Conservation (phyloP, 208 protist genomes). For the Paratrypanosoma confusum region DNA sequence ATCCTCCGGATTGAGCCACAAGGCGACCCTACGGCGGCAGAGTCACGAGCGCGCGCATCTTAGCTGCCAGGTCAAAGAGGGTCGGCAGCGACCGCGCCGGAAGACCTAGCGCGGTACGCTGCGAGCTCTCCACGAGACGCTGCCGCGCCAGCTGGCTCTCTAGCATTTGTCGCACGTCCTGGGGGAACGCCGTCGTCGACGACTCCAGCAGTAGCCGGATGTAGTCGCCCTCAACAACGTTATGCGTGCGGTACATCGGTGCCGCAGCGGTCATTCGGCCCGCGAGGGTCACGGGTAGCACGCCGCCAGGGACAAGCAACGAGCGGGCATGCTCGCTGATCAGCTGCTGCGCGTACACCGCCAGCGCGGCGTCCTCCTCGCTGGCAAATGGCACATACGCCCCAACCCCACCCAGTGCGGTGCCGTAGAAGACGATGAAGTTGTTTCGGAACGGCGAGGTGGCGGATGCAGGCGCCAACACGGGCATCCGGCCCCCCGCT, state of each 20-base stretch:
- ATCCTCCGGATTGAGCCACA: no score
- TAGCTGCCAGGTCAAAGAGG: slow-evolving; percentile 46
- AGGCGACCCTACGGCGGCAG: slow-evolving; percentile 63
- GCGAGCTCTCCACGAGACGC: slow-evolving; percentile 33
- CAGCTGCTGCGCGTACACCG: slow-evolving; percentile 52
- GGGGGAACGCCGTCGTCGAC: slow-evolving; percentile 29
- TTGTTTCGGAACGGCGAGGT: no score
- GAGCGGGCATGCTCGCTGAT: slow-evolving; percentile 27
- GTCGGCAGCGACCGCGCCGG: slow-evolving; percentile 44
- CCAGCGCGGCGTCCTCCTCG: slow-evolving; percentile 62
- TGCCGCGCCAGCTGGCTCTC: slow-evolving; percentile 32
- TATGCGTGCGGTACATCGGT: slow-evolving; percentile 13
- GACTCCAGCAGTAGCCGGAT: slow-evolving; percentile 26
- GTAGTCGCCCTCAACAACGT: slow-evolving; percentile 62
- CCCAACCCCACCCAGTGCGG: slow-evolving; percentile 50
- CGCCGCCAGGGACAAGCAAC: slow-evolving; percentile 10
- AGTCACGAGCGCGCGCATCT: slow-evolving; percentile 51
- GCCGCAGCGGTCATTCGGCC: slow-evolving; percentile 9
- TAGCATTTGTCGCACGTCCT: slow-evolving; percentile 23
- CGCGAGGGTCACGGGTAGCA: slow-evolving; percentile 9
- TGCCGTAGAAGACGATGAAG: slow-evolving; percentile 56
- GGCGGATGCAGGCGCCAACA: no score
- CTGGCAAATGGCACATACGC: slow-evolving; percentile 53
- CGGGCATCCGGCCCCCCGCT: slow-evolving; percentile 27
- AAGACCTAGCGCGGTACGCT: slow-evolving; percentile 38